phyloP scores from a whole-genome alignment of 495 filamentous ascomycete genomes.

The Xylaria nigripes region DNA sequence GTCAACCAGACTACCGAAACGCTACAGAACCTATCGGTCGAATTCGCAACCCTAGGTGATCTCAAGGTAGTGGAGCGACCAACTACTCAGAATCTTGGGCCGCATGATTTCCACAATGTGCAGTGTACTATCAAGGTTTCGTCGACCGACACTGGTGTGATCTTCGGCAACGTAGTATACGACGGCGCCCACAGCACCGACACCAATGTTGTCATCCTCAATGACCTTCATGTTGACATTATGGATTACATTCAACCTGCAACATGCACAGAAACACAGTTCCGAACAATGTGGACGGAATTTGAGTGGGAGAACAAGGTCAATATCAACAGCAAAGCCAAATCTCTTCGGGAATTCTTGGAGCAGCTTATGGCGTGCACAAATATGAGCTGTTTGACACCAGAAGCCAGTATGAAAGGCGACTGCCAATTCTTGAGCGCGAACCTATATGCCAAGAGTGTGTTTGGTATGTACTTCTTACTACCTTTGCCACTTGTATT shows the following conservation, averaged over 20 bases:
- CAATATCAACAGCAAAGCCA: constrained; percentile 96
- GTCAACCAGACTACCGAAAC: constrained; percentile 98
- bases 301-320: constrained; percentile 99
- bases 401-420: constrained; percentile 90
- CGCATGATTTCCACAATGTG: constrained; percentile 94
- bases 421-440: constrained; percentile 98
- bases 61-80: constrained; percentile 96
- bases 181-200: constrained; percentile 93
- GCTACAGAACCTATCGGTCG: constrained; percentile 91
- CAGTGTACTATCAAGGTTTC: constrained; percentile 99
- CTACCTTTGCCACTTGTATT: neutral
- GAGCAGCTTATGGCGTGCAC: constrained; percentile 93
- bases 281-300: constrained; percentile 99
- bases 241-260: constrained; percentile 99
- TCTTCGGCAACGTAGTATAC: constrained; percentile 98
- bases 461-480: constrained; percentile 76
- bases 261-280: constrained; percentile 93
- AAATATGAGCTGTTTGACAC: constrained; percentile 97
- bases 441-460: constrained; percentile 93
- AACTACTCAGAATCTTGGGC: constrained; percentile 87
- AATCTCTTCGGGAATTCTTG: constrained; percentile 85
- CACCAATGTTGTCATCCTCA: constrained; percentile 94
- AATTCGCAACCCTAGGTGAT: constrained; percentile 96
- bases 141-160: constrained; percentile 96
- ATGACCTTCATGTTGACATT: constrained; percentile 98